These are phyloP conservation scores for Colletotrichum sp. DNA, from an alignment of 2,329 filamentous ascomycete genomes.

Conservation along the genomic window DNA sequence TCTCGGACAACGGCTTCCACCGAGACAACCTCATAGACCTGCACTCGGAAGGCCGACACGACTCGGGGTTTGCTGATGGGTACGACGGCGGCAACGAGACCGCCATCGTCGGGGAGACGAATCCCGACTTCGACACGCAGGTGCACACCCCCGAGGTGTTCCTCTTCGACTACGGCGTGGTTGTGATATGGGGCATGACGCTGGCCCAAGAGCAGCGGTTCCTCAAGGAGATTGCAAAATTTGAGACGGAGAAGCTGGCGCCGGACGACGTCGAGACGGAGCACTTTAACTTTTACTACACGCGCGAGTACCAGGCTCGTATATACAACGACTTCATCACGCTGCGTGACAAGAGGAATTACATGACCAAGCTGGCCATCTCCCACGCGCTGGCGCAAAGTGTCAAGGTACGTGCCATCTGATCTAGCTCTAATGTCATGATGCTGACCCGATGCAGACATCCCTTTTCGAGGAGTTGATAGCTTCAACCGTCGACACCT, in stretches of 20 bases:
- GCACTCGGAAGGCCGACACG: slow-evolving; percentile 42
- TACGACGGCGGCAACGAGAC: slow-evolving; percentile 27
- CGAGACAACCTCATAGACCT: slow-evolving; percentile 70
- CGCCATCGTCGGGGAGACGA: slow-evolving; percentile 43
- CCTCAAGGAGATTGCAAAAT: slow-evolving; percentile 91
- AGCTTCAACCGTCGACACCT: slow-evolving; percentile 89
- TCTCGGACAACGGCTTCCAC: slow-evolving; percentile 60
- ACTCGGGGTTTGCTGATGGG: slow-evolving; percentile 33
- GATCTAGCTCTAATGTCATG: not conserved
- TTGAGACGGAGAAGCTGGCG: slow-evolving; percentile 88
- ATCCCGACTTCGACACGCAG: slow-evolving; percentile 80
- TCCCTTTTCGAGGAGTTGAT: slow-evolving; percentile 96
- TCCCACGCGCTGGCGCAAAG: slow-evolving; percentile 95
- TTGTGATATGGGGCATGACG: slow-evolving; percentile 98
- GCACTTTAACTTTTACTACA: slow-evolving; percentile 99
- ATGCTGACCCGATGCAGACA: slow-evolving; percentile 58
- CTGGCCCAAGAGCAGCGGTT: slow-evolving; percentile 88
- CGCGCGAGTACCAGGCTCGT: slow-evolving; percentile 92
- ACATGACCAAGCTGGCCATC: slow-evolving; percentile 98
- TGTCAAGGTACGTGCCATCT: slow-evolving; percentile 70
- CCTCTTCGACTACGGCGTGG: slow-evolving; percentile 95
- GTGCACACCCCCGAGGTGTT: slow-evolving; percentile 95
- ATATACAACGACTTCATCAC: slow-evolving; percentile 99
- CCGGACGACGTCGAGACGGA: slow-evolving; percentile 93
- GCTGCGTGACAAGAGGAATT: slow-evolving; percentile 89